Conservation (phyloP, 352 stramenopile species). For the Blastocystis sp. region DNA sequence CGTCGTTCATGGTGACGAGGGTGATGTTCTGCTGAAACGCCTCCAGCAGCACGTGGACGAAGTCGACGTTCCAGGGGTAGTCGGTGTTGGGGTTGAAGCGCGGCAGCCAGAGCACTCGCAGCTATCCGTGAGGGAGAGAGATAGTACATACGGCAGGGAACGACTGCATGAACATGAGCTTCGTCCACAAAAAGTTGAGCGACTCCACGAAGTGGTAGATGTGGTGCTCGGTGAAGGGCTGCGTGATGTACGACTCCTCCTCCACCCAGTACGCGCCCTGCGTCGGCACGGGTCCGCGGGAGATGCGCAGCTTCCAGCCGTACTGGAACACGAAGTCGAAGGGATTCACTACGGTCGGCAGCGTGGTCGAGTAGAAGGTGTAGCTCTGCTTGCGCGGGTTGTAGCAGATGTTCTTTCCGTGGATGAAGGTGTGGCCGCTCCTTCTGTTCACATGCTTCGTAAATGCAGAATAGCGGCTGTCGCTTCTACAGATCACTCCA, state of each 20-base stretch:
- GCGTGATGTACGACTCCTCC: conserved; percentile 20
- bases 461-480: too few species aligned
- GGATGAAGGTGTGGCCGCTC: conserved; percentile 17
- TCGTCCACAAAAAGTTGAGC: conserved; percentile 52
- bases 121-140: not conserved
- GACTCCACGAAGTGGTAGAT: conserved; percentile 58
- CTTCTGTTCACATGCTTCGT: not conserved
- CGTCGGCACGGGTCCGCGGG: not conserved
- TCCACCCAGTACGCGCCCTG: not conserved
- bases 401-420: conserved; percentile 64
- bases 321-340: not conserved
- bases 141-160: conserved; percentile 23
- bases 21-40: not conserved
- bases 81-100: conserved; percentile 5
- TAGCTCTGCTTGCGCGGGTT: not conserved
- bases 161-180: not conserved
- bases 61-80: conserved; percentile 32
- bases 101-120: conserved; percentile 37
- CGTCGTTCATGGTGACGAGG: not conserved
- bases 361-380: not conserved
- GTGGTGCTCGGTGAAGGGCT: conserved; percentile 37
- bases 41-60: not conserved
- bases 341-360: not conserved
- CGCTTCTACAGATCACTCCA: not conserved
- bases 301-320: conserved; percentile 3